These are phyloP conservation scores for Exophiala sp. DNA, from an alignment of 2,329 filamentous ascomycete genomes.

Conservation along the genomic window DNA sequence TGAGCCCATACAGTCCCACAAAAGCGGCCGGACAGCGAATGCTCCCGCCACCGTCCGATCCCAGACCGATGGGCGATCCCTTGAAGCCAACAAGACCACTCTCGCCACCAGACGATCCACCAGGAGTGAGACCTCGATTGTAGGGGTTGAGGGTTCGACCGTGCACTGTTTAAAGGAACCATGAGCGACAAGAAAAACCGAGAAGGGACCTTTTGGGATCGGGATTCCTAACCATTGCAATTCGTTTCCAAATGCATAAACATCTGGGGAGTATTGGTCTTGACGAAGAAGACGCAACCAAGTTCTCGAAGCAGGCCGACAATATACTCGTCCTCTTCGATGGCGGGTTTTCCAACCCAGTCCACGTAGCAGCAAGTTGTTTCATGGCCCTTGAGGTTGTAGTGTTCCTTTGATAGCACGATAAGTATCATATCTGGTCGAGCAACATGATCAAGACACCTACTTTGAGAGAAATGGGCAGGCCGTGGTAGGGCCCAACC, in stretches of 20 bases:
- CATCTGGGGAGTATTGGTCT: background rate
- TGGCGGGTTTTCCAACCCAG: too few relatives aligned
- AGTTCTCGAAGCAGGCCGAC: too few relatives aligned
- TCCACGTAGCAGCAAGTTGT: too few relatives aligned
- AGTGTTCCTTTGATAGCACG: constrained; percentile 35
- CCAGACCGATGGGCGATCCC: constrained; percentile 54
- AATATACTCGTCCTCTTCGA: constrained; percentile 37
- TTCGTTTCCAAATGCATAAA: background rate
- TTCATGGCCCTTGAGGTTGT: too few relatives aligned
- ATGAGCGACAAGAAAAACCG: constrained; percentile 37
- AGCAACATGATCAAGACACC: background rate
- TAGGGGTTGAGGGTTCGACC: constrained; percentile 58
- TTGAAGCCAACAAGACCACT: constrained; percentile 53
- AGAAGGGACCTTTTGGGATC: background rate
- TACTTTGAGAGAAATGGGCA: constrained; percentile 7
- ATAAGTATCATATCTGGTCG: background rate
- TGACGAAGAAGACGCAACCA: background rate
- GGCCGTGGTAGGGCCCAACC: constrained; percentile 26
- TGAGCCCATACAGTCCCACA: constrained; percentile 46
- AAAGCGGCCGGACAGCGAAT: constrained; percentile 45
- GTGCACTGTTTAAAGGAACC: constrained; percentile 48
- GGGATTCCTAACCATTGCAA: background rate
- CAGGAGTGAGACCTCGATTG: constrained; percentile 54
- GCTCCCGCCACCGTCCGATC: constrained; percentile 52
- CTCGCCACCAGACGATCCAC: constrained; percentile 62